Evolutionary conservation across 108 stramenopile species (phyloP), one percentile per base, ranked within the genome.

Genomic region (Cylindrotheca closterium): DNA sequence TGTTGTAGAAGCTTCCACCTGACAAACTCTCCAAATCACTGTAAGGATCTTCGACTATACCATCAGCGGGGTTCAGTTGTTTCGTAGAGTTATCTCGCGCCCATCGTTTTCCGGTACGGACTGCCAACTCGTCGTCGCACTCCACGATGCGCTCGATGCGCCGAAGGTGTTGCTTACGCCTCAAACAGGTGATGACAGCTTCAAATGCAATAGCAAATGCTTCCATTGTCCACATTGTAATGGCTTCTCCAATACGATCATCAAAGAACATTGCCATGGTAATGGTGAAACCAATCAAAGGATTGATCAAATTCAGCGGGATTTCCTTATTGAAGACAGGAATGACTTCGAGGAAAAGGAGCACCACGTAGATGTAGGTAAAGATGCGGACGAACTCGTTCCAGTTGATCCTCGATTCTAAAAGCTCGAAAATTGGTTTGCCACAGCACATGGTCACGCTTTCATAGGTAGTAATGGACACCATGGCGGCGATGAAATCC

Each of bases 211-310:
- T 64, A 23, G 76, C 76, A 1, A 30, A 26, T 15, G 63, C 56
- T 58, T 78, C 76, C 27, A 71, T 56, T 26, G 52, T 46, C 76
- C 76, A 78, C 76, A 78, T 78, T 19, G 34, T 33, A n/a, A 58
- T 50, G 17, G 76, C 76, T 45, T 67, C 65, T 26, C 54, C 18
- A 24, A 70, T 68, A 28, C 62, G 51, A 52, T 78, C 76, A 63
- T 60, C 52, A 46, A 78, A 78, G 42, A 78, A 78, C 51, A 71
- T 60, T 22, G 65, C 76, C 53, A 78, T 71, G 1, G 76, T 78
- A 30, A 78, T 78, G 19, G 65, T 19, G 33, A 78, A 78, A 3
- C 76, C 76, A 29, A 78, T 50, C 29, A 78, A 59, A 22, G 76
- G 76, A 30, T 73, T 71, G 45, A 60, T 17, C 31, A 73, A 31